Evolutionary conservation across 2,329 filamentous ascomycete species (phyloP), one percentile per base, ranked within the genome.

Genomic region (Dichotomopilus funicola): DNA sequence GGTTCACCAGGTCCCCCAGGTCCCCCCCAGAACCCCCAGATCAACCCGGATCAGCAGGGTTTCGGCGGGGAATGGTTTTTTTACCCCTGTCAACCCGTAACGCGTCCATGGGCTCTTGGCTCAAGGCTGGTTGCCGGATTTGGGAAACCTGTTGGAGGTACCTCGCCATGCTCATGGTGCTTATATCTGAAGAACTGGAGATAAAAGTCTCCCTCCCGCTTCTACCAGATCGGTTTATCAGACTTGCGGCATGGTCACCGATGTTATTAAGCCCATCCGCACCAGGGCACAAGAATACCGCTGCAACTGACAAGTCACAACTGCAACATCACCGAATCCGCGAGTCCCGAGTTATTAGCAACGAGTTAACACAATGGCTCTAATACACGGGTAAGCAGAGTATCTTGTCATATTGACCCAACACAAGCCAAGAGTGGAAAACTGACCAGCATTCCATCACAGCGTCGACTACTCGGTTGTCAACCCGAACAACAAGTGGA

Each of bases 391-490:
- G 47, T 49, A 40, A 40, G 35, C 36, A 33, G 36, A 49, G 19
- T 27, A 27, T 12, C 36, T 38, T 38, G 36, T 40, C 46, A 38
- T 38, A 10, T 48, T 37, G 35, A 37, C n/a, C 11, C 46, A 31
- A 31, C 42, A 36, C 46, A 31, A 40, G 36, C 19, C 19, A 49
- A 40, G 9, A 40, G 47, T 40, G 36, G 47, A 38, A 48, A 38
- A 27, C 47, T 49, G 36, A 49, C 47, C 4, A 7, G 47, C 35
- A 12, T 31, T 36, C 36, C 35, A 27, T 27, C 19, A 27, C 47
- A 49, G 47, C 35, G 40, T 49, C 47, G 47, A 49, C 35, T 49
- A 49, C 36, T 49, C 47, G 35, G 47, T 49, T 6, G 47, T 49
- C 47, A 49, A 49, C 19, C 47, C 47, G 5, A 35, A 40, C 36